Evolutionary conservation across 805 yeast genomes (phyloP).

Genomic region (Ogataea dorogensis): DNA sequence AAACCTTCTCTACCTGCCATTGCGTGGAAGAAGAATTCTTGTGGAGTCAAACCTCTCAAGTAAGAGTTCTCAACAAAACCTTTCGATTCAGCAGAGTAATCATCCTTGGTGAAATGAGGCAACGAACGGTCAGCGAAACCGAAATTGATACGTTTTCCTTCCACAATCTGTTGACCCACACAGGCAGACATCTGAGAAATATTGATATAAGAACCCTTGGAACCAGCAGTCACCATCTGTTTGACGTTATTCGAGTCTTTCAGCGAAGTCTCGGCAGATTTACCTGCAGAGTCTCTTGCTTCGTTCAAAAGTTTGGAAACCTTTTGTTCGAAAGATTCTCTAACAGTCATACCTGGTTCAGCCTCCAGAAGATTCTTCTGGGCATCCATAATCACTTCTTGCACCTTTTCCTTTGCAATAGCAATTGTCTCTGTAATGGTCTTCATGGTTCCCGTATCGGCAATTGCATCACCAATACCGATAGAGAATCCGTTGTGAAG

Average conservation of each 20-base stretch:
- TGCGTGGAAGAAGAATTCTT: slow-evolving; percentile 98
- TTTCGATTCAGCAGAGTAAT: slow-evolving; percentile 96
- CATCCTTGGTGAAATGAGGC: slow-evolving; percentile 98
- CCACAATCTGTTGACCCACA: slow-evolving; percentile 99
- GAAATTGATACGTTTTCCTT: slow-evolving; percentile 98
- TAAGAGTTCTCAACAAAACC: slow-evolving; percentile 98
- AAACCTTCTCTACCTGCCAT: slow-evolving; percentile 99
- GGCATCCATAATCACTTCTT: slow-evolving; percentile 88
- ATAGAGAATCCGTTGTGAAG: slow-evolving; percentile 96
- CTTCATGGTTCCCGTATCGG: slow-evolving; percentile 94
- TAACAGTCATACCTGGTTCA: slow-evolving; percentile 98
- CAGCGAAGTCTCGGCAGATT: slow-evolving; percentile 94
- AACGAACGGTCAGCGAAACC: slow-evolving; percentile 95
- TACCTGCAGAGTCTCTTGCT: slow-evolving; percentile 99
- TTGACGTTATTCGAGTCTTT: slow-evolving; percentile 94
- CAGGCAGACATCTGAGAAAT: slow-evolving; percentile 99
- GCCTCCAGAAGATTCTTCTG: slow-evolving; percentile 86
- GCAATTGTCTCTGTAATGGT: slow-evolving; percentile 90
- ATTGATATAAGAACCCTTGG: slow-evolving; percentile 98
- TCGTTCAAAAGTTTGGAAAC: slow-evolving; percentile 93
- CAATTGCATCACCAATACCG: slow-evolving; percentile 99
- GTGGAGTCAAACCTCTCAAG: slow-evolving; percentile 95
- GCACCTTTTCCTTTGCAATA: slow-evolving; percentile 91
- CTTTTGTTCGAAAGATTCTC: slow-evolving; percentile 97
- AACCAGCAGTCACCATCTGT: slow-evolving; percentile 99